These are phyloP conservation scores for Ophiostoma australiae DNA, from an alignment of 2,329 filamentous ascomycete species.

Conservation along the genomic window DNA sequence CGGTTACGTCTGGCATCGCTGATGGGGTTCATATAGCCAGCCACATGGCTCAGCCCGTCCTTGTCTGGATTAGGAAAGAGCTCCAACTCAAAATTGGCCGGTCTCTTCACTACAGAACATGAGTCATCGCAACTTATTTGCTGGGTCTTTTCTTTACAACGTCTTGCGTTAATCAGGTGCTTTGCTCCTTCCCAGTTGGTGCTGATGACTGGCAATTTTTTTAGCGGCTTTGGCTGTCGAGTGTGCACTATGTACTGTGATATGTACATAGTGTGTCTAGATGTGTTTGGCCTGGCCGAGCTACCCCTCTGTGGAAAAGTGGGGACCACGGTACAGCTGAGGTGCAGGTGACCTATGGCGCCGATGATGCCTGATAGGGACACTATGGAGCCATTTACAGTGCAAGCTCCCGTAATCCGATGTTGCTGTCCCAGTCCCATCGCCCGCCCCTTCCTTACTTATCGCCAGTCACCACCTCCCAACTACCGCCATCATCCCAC, in stretches of 20 bases:
- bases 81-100: background rate
- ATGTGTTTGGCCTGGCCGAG: background rate
- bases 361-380: constrained; percentile 1
- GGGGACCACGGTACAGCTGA: background rate
- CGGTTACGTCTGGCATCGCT: background rate
- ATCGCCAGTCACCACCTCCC: background rate
- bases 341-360: constrained; percentile 4
- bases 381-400: background rate
- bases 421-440: background rate
- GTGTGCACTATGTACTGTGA: background rate
- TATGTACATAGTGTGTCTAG: background rate
- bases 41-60: background rate
- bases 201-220: background rate
- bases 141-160: background rate
- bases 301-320: constrained; percentile 13
- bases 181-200: background rate
- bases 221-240: background rate
- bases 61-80: background rate
- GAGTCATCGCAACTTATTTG: background rate
- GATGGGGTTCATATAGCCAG: background rate
- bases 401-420: background rate
- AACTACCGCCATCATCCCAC: background rate
- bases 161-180: background rate
- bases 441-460: background rate
- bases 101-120: background rate